Evolutionary conservation across 1,284 basidiomycete genomes (phyloP), one percentile per base, ranked within the genome.

Genomic region (Porogramme epimiltina): DNA sequence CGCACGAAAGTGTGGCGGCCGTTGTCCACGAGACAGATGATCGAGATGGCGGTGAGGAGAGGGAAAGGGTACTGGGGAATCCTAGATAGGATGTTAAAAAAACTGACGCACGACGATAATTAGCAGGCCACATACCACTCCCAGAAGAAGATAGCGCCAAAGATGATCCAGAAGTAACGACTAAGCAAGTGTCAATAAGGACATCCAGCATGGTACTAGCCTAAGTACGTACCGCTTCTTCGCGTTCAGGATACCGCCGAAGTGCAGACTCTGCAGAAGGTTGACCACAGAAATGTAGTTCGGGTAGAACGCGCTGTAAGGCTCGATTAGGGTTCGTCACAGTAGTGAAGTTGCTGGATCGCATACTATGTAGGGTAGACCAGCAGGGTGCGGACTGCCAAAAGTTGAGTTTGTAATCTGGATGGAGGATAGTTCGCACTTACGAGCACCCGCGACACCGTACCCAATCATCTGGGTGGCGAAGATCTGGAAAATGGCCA

Each of bases 331-430:
- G 9, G n/a, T 19, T 10, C 3, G 6, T 2, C 24, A 24, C 16
- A n/a, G 19, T n/a, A 25, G 4, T 9, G 11, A 18, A 22, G 34
- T 37, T 18, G 9, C 19, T 20, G 1, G 19, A 24, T 28, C 9
- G 64, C 73, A 19, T 53, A 78, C 76, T 84, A 83, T 3, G 87
- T 87, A 0, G 86, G 87, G 64, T 85, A 84, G 1, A 88, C 73
- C 10, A 87, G 70, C 33, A 79, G 73, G 62, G 77, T 69, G 60
- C 82, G 73, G 46, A 85, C 66, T 68, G 25, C 4, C 47, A n/a
- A 22, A 16, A 10, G 22, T 23, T 33, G 20, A 36, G 42, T n/a
- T 6, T 10, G 3, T 25, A 10, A 16, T 5, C 13, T 18, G 5
- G n/a, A 26, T 1, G 3, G 34, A n/a, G 10, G 34, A 3, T 18